phyloP scores from a whole-genome alignment of 2,329 filamentous ascomycete genomes.

The Aspergillus spinulosporus region DNA sequence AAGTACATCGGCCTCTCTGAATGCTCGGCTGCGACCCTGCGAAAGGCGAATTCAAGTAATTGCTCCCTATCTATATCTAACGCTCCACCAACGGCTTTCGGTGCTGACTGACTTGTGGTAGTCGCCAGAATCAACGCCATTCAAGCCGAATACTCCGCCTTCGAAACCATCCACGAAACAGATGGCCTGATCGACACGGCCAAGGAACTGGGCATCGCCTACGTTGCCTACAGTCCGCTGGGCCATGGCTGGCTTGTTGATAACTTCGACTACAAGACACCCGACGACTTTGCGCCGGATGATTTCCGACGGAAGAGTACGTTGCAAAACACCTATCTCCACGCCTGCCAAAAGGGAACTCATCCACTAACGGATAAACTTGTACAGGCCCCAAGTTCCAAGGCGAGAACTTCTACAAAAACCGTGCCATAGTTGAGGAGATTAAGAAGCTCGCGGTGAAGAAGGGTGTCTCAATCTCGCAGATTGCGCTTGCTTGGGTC shows the following conservation, averaged over 20 bases:
- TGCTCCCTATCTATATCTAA: not conserved
- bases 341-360: too few relatives aligned
- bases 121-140: constrained; percentile 51
- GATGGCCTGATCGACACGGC: constrained; percentile 44
- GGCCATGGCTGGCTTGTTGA: constrained; percentile 53
- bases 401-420: constrained; percentile 50
- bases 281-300: constrained; percentile 48
- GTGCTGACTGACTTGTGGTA: constrained; percentile 19
- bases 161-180: constrained; percentile 46
- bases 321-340: constrained; percentile 3
- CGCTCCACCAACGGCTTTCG: not conserved
- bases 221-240: constrained; percentile 50
- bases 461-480: constrained; percentile 36
- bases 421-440: constrained; percentile 44
- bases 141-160: constrained; percentile 50
- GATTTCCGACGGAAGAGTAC: constrained; percentile 45
- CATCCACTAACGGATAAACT: not conserved
- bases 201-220: constrained; percentile 45
- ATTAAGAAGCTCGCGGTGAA: constrained; percentile 43
- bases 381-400: constrained; percentile 35
- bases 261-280: constrained; percentile 44
- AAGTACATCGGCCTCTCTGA: constrained; percentile 53
- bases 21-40: constrained; percentile 48
- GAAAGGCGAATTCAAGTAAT: constrained; percentile 48
- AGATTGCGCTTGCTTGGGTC: constrained; percentile 46